These are phyloP conservation scores for Phytophthora idaei DNA, from an alignment of 352 stramenopile species.

Conservation along the genomic window DNA sequence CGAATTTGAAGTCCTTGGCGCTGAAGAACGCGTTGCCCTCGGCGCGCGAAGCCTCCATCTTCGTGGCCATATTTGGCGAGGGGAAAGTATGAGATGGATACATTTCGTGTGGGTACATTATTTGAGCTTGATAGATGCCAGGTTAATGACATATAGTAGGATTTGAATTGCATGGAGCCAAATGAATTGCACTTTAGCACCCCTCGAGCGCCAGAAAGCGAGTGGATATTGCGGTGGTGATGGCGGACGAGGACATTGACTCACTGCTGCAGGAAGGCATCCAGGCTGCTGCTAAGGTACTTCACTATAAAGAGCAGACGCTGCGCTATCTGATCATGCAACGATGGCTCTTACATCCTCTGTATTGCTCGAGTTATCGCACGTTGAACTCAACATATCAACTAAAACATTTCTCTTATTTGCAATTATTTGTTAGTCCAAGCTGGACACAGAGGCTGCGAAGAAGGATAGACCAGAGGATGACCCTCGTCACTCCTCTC, in stretches of 20 bases:
- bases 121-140: slow-evolving; percentile 1
- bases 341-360: background rate
- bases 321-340: slow-evolving; percentile 8
- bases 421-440: slow-evolving; percentile 21
- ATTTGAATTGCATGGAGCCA: slow-evolving; percentile 27
- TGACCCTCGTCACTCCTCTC: slow-evolving; percentile 16
- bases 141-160: slow-evolving; percentile 4
- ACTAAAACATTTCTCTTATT: slow-evolving; percentile 12
- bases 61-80: slow-evolving; percentile 21
- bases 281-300: slow-evolving; percentile 56
- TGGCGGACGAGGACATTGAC: slow-evolving; percentile 84
- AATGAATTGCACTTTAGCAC: slow-evolving; percentile 30
- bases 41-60: slow-evolving; percentile 65
- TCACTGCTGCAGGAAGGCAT: slow-evolving; percentile 82
- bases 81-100: slow-evolving; percentile 33
- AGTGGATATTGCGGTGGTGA: slow-evolving; percentile 23
- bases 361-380: slow-evolving; percentile 11
- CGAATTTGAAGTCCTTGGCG: slow-evolving; percentile 65
- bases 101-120: slow-evolving; percentile 16
- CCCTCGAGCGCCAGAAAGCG: slow-evolving; percentile 23
- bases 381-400: slow-evolving; percentile 4
- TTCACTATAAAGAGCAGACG: background rate
- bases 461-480: slow-evolving; percentile 17
- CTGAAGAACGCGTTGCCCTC: slow-evolving; percentile 81
- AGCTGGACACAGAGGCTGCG: slow-evolving; percentile 26